Percentiles rank a stretch among this genome's conserved stretches.
Evolutionary conservation across 2,329 filamentous ascomycete species (phyloP).

Genomic region (Epichloe coenophiala): DNA sequence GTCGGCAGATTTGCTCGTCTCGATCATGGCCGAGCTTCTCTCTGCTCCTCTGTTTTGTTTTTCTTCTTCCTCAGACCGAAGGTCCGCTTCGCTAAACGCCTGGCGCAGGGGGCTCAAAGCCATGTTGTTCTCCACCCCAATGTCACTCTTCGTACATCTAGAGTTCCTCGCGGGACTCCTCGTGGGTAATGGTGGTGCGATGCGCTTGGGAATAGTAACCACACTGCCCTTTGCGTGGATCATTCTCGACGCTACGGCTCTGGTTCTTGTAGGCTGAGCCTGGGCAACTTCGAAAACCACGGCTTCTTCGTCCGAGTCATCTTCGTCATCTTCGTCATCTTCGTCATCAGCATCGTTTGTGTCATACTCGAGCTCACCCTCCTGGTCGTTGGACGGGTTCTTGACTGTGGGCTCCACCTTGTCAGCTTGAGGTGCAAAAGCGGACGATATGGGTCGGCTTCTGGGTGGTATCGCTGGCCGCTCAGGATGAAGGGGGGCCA

Average conservation of each 20-base stretch:
- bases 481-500: conserved; percentile 12
- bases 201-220: conserved; percentile 71
- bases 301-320: conserved; percentile 43
- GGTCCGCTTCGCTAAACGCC: conserved; percentile 27
- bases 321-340: conserved; percentile 32
- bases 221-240: conserved; percentile 63
- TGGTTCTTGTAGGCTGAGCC: conserved; percentile 38
- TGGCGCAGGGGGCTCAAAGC: conserved; percentile 37
- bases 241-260: conserved; percentile 49
- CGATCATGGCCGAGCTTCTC: background rate
- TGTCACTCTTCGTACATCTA: conserved; percentile 32
- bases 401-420: conserved; percentile 14
- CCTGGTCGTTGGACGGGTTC: conserved; percentile 11
- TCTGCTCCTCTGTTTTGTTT: conserved; percentile 3
- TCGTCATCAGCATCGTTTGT: conserved; percentile 25
- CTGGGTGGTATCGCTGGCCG: conserved; percentile 7
- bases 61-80: conserved; percentile 12
- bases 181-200: conserved; percentile 63
- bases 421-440: conserved; percentile 7
- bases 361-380: conserved; percentile 12
- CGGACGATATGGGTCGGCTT: background rate
- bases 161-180: conserved; percentile 58
- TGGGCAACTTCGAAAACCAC: conserved; percentile 56
- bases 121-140: conserved; percentile 46
- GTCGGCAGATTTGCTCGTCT: background rate